Evolutionary conservation across 306 rosid genomes (phyloP).

Genomic region (Malus sieversii): DNA sequence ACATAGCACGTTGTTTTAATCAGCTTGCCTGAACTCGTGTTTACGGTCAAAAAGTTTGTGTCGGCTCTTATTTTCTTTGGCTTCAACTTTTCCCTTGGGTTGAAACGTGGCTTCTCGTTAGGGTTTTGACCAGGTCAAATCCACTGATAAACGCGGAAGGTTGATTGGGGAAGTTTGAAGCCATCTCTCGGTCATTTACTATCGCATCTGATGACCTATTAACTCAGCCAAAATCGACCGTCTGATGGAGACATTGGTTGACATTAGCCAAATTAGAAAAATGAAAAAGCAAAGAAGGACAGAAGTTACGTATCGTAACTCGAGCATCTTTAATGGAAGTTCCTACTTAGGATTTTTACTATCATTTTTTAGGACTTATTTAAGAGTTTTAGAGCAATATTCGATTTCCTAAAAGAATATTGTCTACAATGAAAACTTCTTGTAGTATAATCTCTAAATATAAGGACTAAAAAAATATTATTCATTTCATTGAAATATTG

Average conservation of each 20-base stretch:
- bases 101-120: not conserved
- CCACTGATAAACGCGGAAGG: not conserved
- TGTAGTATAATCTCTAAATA: no score
- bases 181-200: not conserved
- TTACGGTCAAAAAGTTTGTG: not conserved
- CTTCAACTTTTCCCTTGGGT: not conserved
- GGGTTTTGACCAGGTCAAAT: not conserved
- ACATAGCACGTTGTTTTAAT: no score
- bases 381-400: no score
- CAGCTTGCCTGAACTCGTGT: fast-evolving
- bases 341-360: no score
- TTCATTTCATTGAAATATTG: no score
- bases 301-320: no score
- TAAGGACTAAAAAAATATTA: no score
- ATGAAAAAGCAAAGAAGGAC: not conserved
- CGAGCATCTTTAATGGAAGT: no score
- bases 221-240: not conserved
- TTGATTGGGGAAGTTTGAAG: not conserved
- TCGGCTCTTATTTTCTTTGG: not conserved
- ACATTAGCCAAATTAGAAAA: not conserved
- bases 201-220: not conserved
- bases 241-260: not conserved
- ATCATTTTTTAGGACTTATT: no score
- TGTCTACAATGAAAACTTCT: no score
- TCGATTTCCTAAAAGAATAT: no score